A percentile compares a stretch with the other conserved stretches of the same genome.
Evolutionary conservation across 768 basidiomycete species (phyloP).

Genomic region (Suillus decipiens): DNA sequence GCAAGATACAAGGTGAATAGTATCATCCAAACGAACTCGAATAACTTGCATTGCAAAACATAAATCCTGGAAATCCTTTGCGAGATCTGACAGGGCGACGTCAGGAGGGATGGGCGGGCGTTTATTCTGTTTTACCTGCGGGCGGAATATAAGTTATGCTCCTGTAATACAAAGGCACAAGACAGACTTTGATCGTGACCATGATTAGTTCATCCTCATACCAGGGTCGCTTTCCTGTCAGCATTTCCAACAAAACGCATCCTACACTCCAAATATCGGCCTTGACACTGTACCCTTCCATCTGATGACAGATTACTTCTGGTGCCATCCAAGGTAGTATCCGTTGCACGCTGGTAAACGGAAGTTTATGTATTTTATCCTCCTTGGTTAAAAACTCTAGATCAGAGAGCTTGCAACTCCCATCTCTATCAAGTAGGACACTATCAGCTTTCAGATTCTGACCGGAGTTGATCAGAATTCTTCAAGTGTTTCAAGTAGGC

Average conservation of each 20-base stretch:
- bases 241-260: constrained; percentile 99
- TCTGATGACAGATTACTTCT: constrained; percentile 85
- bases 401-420: constrained; percentile 96
- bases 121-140: constrained; percentile 80
- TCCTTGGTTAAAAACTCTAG: constrained; percentile 97
- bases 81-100: constrained; percentile 72
- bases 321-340: constrained; percentile 99
- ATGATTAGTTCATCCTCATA: constrained; percentile 84
- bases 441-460: constrained; percentile 98
- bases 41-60: constrained; percentile 85
- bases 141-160: constrained; percentile 1
- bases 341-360: constrained; percentile 92
- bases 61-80: constrained; percentile 80
- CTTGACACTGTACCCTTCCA: constrained; percentile 93
- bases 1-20: constrained; percentile 9
- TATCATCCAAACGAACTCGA: background rate
- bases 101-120: constrained; percentile 91
- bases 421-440: constrained; percentile 92
- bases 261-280: constrained; percentile 99
- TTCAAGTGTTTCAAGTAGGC: background rate
- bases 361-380: constrained; percentile 79
- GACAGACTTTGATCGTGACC: constrained; percentile 88
- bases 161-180: background rate
- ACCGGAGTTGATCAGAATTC: constrained; percentile 6
- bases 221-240: constrained; percentile 97